These are phyloP conservation scores for Tricholoma matsutake DNA, from an alignment of 768 basidiomycete species.

Conservation along the genomic window DNA sequence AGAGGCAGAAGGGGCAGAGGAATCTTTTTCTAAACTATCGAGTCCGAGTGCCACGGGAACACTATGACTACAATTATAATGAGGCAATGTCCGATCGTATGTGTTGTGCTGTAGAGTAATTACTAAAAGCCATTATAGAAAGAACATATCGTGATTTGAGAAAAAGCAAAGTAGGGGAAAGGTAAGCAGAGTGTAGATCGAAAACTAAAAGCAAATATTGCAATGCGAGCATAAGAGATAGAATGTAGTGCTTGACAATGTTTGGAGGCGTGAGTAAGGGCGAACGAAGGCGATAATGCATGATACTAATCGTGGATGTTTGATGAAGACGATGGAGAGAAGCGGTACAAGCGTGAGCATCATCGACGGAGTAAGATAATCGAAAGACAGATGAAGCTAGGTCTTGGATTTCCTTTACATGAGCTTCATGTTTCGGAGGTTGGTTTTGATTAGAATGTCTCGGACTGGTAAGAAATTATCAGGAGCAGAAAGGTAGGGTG, in stretches of 20 bases:
- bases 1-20: background rate
- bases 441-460: constrained; percentile 66
- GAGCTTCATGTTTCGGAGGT: constrained; percentile 58
- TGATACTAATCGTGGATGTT: background rate
- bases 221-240: background rate
- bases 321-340: background rate
- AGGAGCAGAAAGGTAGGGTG: background rate
- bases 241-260: background rate
- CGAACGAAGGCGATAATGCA: background rate
- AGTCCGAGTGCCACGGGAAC: background rate
- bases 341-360: constrained; percentile 3
- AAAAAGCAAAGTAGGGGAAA: background rate
- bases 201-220: background rate
- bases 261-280: background rate
- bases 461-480: constrained; percentile 42
- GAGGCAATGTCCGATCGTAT: background rate
- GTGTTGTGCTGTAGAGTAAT: constrained; percentile 2
- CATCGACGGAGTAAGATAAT: constrained; percentile 3
- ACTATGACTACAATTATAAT: background rate
- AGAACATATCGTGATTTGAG: constrained; percentile 6
- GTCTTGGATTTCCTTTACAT: constrained; percentile 28
- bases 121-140: constrained; percentile 2
- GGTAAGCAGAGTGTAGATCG: background rate
- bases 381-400: background rate
- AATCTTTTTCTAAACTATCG: background rate